These are phyloP conservation scores for Trichomonascaceae sp. DNA, from an alignment of 1,139 yeast genomes.

Conservation along the genomic window DNA sequence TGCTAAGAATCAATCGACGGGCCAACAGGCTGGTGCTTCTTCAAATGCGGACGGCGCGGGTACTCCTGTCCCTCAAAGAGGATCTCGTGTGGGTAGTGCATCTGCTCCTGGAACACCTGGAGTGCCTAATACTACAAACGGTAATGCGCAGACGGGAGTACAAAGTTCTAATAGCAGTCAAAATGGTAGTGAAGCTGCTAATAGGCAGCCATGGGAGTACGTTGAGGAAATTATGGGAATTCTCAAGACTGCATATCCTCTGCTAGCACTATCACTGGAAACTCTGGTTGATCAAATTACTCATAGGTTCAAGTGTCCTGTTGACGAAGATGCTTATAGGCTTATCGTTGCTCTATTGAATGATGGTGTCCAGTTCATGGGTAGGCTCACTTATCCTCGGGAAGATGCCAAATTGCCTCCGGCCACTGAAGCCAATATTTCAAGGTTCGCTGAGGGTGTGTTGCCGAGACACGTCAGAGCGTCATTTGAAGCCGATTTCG, in stretches of 20 bases:
- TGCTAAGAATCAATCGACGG: slow-evolving; percentile 25
- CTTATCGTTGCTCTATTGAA: slow-evolving; percentile 85
- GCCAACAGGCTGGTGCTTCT: slow-evolving; percentile 10
- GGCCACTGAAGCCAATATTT: slow-evolving; percentile 83
- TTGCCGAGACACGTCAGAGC: slow-evolving; percentile 85
- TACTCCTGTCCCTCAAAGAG: slow-evolving; percentile 9
- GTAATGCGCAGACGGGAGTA: slow-evolving; percentile 7
- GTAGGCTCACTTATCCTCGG: slow-evolving; percentile 73
- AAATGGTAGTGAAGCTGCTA: slow-evolving; percentile 11
- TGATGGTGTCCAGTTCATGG: slow-evolving; percentile 87
- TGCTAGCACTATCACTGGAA: slow-evolving; percentile 86
- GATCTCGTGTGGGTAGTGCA: slow-evolving; percentile 4
- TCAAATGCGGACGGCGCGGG: slow-evolving; percentile 11
- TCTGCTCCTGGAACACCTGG: slow-evolving; percentile 15
- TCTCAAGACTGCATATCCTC: slow-evolving; percentile 91
- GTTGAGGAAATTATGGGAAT: slow-evolving; percentile 95
- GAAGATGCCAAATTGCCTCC: slow-evolving; percentile 87
- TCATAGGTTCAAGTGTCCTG: slow-evolving; percentile 88
- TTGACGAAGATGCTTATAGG: slow-evolving; percentile 95
- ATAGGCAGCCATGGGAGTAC: slow-evolving; percentile 83
- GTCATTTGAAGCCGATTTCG: slow-evolving; percentile 89
- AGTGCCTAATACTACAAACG: slow-evolving; percentile 13
- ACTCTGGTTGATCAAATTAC: slow-evolving; percentile 93
- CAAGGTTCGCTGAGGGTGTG: slow-evolving; percentile 88
- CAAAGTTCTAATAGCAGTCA: slow-evolving; percentile 12